A percentile compares a stretch with the other conserved stretches of the same genome.
These are phyloP conservation scores for Aspergillus pseudoglaucus DNA, from an alignment of 2,329 filamentous ascomycete species.

Conservation along the genomic window DNA sequence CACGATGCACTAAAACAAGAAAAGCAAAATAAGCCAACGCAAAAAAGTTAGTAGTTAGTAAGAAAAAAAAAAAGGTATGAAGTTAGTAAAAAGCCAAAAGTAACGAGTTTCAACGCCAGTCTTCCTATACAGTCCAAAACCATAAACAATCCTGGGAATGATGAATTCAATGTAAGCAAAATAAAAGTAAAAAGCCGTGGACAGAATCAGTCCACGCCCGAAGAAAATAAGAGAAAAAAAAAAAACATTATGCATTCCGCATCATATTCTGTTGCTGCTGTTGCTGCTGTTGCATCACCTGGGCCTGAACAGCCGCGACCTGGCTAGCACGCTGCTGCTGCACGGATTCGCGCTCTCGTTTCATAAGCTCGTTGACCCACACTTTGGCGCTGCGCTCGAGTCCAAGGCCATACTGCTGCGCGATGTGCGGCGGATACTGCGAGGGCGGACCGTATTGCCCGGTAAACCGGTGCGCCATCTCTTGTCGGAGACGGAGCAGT, in stretches of 20 bases:
- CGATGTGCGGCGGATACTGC: constrained; percentile 33
- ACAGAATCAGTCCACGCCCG: background rate
- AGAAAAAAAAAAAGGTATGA: constrained; percentile 2
- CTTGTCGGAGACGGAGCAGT: constrained; percentile 28
- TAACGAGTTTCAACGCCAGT: constrained; percentile 17
- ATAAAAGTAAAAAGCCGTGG: background rate
- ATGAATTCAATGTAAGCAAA: constrained; percentile 2
- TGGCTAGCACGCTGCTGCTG: constrained; percentile 28
- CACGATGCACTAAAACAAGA: constrained; percentile 18
- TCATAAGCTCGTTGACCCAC: constrained; percentile 34
- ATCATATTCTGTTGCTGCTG: constrained; percentile 31
- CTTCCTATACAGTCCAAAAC: constrained; percentile 19
- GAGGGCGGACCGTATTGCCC: constrained; percentile 33
- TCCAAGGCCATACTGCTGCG: constrained; percentile 31
- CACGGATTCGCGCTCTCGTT: constrained; percentile 28
- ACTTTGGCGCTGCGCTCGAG: constrained; percentile 32
- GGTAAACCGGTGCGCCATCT: constrained; percentile 32
- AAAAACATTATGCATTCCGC: constrained; percentile 30
- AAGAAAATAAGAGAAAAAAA: background rate
- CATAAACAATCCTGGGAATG: constrained; percentile 5
- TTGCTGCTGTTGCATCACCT: constrained; percentile 28
- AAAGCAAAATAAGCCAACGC: constrained; percentile 12
- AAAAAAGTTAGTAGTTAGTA: background rate
- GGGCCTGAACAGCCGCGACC: constrained; percentile 27
- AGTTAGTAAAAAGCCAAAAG: constrained; percentile 4